Conservation (phyloP, 148 eudicot genomes). For the Fagopyrum homotropicum region DNA sequence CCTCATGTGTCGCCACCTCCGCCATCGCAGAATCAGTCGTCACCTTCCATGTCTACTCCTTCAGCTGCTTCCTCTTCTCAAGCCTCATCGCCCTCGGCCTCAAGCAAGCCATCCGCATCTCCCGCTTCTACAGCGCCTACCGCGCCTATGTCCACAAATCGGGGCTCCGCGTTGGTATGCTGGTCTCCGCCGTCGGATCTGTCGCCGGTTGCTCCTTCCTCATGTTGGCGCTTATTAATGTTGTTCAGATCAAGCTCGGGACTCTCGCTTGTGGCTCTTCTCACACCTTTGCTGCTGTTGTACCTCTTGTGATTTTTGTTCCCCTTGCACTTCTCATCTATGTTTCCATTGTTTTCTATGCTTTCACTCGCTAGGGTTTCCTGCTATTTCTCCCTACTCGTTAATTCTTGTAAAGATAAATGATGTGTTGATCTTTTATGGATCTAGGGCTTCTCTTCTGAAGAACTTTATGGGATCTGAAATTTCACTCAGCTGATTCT, state of each 20-base stretch:
- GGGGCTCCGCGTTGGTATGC: conserved; percentile 58
- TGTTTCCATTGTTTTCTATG: conserved; percentile 52
- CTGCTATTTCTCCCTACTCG: neutral
- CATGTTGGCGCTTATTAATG: conserved; percentile 67
- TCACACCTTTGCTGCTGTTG: conserved; percentile 61
- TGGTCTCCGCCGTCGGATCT: conserved; percentile 71
- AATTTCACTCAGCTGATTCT: neutral
- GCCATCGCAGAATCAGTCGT: conserved; percentile 38
- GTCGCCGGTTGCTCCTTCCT: conserved; percentile 56
- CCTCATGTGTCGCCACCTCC: conserved; percentile 23
- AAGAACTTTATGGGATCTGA: neutral
- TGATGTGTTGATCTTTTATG: too few species aligned
- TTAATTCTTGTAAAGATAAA: too few species aligned
- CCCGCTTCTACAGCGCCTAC: conserved; percentile 24
- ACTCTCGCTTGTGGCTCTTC: conserved; percentile 55
- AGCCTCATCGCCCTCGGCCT: conserved; percentile 61
- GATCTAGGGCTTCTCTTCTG: too few species aligned
- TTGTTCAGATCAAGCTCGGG: conserved; percentile 83
- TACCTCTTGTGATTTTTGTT: conserved; percentile 70
- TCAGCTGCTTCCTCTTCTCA: conserved; percentile 71
- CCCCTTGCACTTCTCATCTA: conserved; percentile 65
- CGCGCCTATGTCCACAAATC: conserved; percentile 37
- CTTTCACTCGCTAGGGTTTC: conserved; percentile 51
- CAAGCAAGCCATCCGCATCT: conserved; percentile 61
- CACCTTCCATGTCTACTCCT: conserved; percentile 72